phyloP scores from a whole-genome alignment of 1,284 basidiomycete genomes.

The Heterobasidion occidentale region DNA sequence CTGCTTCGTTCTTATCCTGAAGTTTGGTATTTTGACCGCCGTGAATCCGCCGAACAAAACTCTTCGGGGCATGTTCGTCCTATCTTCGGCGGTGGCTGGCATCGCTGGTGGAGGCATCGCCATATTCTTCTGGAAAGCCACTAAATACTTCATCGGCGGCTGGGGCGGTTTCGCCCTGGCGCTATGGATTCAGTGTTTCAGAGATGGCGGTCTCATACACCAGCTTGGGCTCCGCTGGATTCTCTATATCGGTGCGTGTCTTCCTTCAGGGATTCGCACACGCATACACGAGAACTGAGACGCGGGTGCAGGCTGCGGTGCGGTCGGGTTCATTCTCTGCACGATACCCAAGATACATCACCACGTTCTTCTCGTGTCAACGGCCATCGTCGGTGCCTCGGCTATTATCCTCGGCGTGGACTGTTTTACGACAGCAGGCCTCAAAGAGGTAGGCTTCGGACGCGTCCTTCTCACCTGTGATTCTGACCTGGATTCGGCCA shows the following conservation, averaged over 20 bases:
- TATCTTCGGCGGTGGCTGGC: slow-evolving; percentile 75
- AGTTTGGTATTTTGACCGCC: slow-evolving; percentile 79
- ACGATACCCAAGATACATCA: slow-evolving; percentile 59
- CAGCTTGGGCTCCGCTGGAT: slow-evolving; percentile 80
- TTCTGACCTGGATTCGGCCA: slow-evolving; percentile 18
- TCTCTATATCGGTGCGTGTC: slow-evolving; percentile 66
- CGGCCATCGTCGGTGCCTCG: slow-evolving; percentile 87
- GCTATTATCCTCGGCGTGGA: slow-evolving; percentile 90
- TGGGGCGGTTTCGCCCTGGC: slow-evolving; percentile 87
- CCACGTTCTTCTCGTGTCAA: slow-evolving; percentile 74
- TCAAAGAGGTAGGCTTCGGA: slow-evolving; percentile 68
- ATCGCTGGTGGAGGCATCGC: slow-evolving; percentile 77
- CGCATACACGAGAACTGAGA: slow-evolving; percentile 27
- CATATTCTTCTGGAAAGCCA: slow-evolving; percentile 86
- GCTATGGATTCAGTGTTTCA: slow-evolving; percentile 83
- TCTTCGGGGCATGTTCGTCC: slow-evolving; percentile 84
- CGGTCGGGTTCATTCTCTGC: slow-evolving; percentile 39
- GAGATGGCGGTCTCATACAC: slow-evolving; percentile 73
- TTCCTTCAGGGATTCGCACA: slow-evolving; percentile 6
- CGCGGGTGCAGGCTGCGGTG: slow-evolving; percentile 28
- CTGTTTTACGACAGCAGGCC: slow-evolving; percentile 83
- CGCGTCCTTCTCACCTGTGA: slow-evolving; percentile 3
- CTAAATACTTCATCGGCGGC: slow-evolving; percentile 80
- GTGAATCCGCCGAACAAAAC: slow-evolving; percentile 74
- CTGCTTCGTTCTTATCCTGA: slow-evolving; percentile 83